Evolutionary conservation across 2,329 filamentous ascomycete genomes (phyloP), one percentile per base, ranked within the genome.

Genomic region (Trichoderma arundinaceum): DNA sequence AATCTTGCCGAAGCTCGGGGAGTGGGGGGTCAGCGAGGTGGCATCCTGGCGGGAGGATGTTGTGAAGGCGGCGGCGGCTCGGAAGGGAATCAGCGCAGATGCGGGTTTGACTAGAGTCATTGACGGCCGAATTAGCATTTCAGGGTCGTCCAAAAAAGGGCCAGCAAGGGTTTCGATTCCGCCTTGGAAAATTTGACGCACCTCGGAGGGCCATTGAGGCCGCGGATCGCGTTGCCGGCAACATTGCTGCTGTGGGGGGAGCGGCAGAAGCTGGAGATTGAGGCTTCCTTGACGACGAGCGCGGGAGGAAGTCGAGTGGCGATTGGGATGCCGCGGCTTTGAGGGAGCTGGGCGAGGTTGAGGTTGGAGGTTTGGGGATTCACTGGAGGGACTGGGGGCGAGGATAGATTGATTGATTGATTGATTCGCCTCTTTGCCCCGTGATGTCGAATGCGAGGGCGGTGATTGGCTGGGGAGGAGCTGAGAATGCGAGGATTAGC

Each of bases 41-140:
- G 90, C 89, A 74, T 87, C 89, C 74, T 86, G 84, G 67, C 86
- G 82, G 56, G 88, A 88, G 69, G 84, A 87, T 59, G 90, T 90
- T 72, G 92, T 84, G 72, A 86, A 84, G 72, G 88, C 86, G 69
- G 85, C 83, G 73, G 84, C 83, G 73, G 84, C 83, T 77, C 88
- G 84, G 78, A 88, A 86, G 70, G 88, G 86, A 67, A 89, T 76
- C 73, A 91, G 79, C 66, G 87, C 81, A 64, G 83, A 82, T 62
- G 85, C 79, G 70, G 91, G 90, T 80, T 88, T 90, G 78, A 83
- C 90, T 92, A 74, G 72, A 48, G 22, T 5, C 6, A 43, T 33
- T 7, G 38, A 9, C 2, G 44, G n/a, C n/a, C n/a, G 19, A 15
- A 17, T n/a, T 46, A 46, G 43, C 17, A 46, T 17, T 13, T 46